Base-by-base conservation (phyloP, 2,329 filamentous ascomycete genomes). In the Aspergillus viridinutans region DNA sequence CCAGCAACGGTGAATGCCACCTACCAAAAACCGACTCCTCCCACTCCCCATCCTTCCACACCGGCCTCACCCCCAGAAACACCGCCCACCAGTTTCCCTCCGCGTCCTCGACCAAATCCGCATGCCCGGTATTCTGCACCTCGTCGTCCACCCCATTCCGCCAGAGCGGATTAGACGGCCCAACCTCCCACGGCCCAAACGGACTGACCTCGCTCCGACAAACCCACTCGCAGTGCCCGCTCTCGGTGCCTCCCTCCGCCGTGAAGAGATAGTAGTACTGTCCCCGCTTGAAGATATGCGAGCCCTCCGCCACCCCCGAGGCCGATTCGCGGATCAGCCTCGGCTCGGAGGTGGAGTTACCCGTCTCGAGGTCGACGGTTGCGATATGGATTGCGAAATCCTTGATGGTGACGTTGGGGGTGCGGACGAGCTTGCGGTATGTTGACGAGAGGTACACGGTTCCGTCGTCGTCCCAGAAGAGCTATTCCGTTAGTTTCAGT, bases 101-200 rank as follows among this genome's bases (percentile, higher is more conserved):
- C 0, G 58, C 67, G 43, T 79, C 79, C 57, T 80, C 75, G 6
- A 82, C 76, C 2, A 82, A 61, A 60, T 82, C 80, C 3, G 74
- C 75, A 65, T 82, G 80, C 0, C 80, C 80, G 0, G 78, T 81
- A 52, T 80, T 74, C 62, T 82, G 76, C 10, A 84, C 74, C 54
- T 79, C 78, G 47, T 81, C 79, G 3, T 76, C 69, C 0, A 74
- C 68, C 0, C 78, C 78, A 54, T 81, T 81, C 3, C 74, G 82
- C 49, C 87, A 72, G 45, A 88, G 77, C 49, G 85, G 77, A 54
- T 84, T 83, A 49, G 81, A 71, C 0, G 85, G 84, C 40, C 85
- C 83, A 1, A 78, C 69, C 62, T 86, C 82, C 70, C 87, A 89
- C 0, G 85, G 85, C 0, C 86, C 86, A 75, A 83, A 85, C 68